These are phyloP conservation scores for Pseudogymnoascus pannorum DNA, from an alignment of 2,329 filamentous ascomycete genomes.

Conservation along the genomic window DNA sequence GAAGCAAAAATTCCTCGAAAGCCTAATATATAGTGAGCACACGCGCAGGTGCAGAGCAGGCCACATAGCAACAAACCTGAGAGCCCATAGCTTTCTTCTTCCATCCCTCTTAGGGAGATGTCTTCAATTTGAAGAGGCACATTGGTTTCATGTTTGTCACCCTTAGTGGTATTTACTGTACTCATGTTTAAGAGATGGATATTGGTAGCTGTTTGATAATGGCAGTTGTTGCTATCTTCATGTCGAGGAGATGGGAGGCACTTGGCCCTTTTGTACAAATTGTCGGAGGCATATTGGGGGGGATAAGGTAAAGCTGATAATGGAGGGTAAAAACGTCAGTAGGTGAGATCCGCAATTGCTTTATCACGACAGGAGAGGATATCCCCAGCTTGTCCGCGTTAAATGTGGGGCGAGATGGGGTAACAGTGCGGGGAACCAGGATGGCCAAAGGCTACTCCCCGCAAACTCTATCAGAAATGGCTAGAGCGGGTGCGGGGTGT, in stretches of 20 bases:
- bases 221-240: not conserved
- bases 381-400: not conserved
- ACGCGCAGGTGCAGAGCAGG: not conserved
- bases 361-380: not conserved
- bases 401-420: not conserved
- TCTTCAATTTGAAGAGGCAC: not conserved
- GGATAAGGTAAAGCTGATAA: not conserved
- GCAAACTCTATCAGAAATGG: not conserved
- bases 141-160: not conserved
- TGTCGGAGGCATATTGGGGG: not conserved
- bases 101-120: not conserved
- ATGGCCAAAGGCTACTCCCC: not conserved
- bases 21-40: constrained; percentile 17
- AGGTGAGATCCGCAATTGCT: not conserved
- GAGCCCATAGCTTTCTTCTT: not conserved
- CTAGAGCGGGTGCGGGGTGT: not conserved
- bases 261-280: not conserved
- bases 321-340: not conserved
- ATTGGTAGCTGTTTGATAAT: not conserved
- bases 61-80: not conserved
- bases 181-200: not conserved
- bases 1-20: constrained; percentile 29
- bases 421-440: not conserved
- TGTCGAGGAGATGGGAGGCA: not conserved
- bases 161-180: not conserved